Evolutionary conservation across 192 early-diverging fungal genomes (phyloP).

Genomic region (Thamnidium elegans): DNA sequence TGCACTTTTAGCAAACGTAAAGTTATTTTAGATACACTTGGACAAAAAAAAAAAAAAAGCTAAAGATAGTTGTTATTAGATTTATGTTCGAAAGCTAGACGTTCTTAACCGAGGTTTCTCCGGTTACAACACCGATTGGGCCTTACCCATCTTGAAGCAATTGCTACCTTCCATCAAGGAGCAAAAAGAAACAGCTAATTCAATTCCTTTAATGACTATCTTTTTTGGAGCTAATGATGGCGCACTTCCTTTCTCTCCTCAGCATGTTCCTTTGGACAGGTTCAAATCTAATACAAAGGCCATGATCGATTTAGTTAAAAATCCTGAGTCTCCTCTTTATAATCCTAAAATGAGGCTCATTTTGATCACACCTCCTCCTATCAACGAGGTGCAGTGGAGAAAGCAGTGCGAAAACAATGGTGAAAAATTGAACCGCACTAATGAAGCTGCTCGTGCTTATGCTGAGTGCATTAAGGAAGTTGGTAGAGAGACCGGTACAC

Average conservation of each 20-base stretch:
- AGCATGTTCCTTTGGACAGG: slow-evolving; percentile 59
- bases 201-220: slow-evolving; percentile 61
- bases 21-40: neutral
- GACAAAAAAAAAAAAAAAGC: too few species aligned
- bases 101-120: slow-evolving; percentile 78
- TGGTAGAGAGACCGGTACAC: slow-evolving; percentile 38
- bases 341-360: slow-evolving; percentile 62
- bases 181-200: slow-evolving; percentile 13
- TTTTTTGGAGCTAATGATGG: slow-evolving; percentile 88
- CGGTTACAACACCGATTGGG: slow-evolving; percentile 72
- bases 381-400: slow-evolving; percentile 55
- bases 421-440: slow-evolving; percentile 31
- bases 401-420: slow-evolving; percentile 31
- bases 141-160: slow-evolving; percentile 48
- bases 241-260: slow-evolving; percentile 38
- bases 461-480: slow-evolving; percentile 44
- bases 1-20: slow-evolving; percentile 25
- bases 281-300: slow-evolving; percentile 60
- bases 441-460: slow-evolving; percentile 47
- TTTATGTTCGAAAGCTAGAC: slow-evolving; percentile 69
- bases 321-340: slow-evolving; percentile 48
- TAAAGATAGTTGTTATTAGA: slow-evolving; percentile 10
- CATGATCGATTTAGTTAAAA: slow-evolving; percentile 56
- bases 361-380: slow-evolving; percentile 67
- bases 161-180: slow-evolving; percentile 47